Evolutionary conservation across 129 eudicot species (phyloP), one percentile per base, ranked within the genome.

Genomic region (Flaveria linearis): DNA sequence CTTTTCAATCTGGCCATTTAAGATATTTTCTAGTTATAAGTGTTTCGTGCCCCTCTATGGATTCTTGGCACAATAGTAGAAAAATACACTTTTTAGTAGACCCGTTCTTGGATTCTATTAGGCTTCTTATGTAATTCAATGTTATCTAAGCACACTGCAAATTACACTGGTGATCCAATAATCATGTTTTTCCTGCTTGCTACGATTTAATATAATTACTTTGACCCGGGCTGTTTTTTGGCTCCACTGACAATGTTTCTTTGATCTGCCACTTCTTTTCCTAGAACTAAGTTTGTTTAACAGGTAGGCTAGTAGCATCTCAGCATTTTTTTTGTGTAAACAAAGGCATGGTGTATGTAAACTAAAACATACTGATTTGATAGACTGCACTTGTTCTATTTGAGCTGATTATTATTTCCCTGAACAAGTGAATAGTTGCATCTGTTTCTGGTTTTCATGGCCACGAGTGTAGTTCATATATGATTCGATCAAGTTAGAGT

Each of bases 371-470:
- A 64, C 22, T 64, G 22, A 14, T 33, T 33, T 30, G 69, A 22
- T 30, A 30, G 25, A 14, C 3, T 64, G 46, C 47, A 33, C 1
- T 64, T 3, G 41, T 26, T 4, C 25, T 25, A 6, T n/a, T 62
- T 26, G 14, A 5, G 17, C 28, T 62, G 14, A 11, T 62, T 62
- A 20, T n/a, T 11, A 11, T 61, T 15, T 64, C 46, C 12, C 10
- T 14, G 5, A 16, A 11, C 41, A 28, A 42, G 23, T 68, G 72
- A 46, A 68, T 18, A 43, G 39, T 71, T 51, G 75, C 39, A 53
- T 30, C 55, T 71, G 28, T 49, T 50, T 50, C 47, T 71, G 75
- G 26, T 71, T 50, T n/a, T 71, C n/a, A 9, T 50, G 63, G 36
- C 5, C 63, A 20, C 26, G 68, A 26, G 18, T 61, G 33, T 20